Evolutionary conservation across 2,329 filamentous ascomycete species (phyloP).

Genomic region (Hypoxylon sp.): DNA sequence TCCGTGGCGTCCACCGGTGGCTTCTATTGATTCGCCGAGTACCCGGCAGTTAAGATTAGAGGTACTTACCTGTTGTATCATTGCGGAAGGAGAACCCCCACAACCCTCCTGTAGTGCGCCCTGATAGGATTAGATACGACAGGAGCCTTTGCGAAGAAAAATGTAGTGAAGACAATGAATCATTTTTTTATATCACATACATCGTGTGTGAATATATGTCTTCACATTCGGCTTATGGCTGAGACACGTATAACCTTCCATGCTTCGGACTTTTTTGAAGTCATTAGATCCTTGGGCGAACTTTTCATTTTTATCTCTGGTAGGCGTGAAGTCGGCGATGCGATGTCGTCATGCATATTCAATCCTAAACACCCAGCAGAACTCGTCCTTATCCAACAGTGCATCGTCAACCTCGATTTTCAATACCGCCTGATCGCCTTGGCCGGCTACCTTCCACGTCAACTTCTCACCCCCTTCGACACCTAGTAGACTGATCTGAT

Average conservation of each 20-base stretch:
- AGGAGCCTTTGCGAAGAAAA: not conserved
- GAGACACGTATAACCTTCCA: no score
- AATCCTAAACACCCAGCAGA: slow-evolving; percentile 52
- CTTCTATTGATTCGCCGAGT: slow-evolving; percentile 14
- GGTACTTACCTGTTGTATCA: not conserved
- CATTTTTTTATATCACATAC: no score
- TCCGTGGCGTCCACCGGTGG: not conserved
- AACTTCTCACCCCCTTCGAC: slow-evolving; percentile 52
- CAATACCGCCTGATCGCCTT: slow-evolving; percentile 36
- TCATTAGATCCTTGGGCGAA: no score
- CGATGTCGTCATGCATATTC: slow-evolving; percentile 39
- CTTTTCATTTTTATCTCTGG: no score
- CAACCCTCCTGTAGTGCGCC: not conserved
- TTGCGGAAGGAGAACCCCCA: not conserved
- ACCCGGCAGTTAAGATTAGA: slow-evolving; percentile 5
- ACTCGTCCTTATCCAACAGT: slow-evolving; percentile 48
- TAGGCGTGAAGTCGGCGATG: not conserved
- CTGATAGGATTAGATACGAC: slow-evolving; percentile 1
- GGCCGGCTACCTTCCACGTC: slow-evolving; percentile 43
- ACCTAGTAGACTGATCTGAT: slow-evolving; percentile 63
- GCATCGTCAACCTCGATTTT: slow-evolving; percentile 41
- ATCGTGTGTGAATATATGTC: no score
- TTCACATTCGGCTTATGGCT: no score
- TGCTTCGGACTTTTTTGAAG: no score
- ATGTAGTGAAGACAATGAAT: no score